Evolutionary conservation across 2,329 filamentous ascomycete genomes (phyloP).

Genomic region (Colletotrichum kahawae): DNA sequence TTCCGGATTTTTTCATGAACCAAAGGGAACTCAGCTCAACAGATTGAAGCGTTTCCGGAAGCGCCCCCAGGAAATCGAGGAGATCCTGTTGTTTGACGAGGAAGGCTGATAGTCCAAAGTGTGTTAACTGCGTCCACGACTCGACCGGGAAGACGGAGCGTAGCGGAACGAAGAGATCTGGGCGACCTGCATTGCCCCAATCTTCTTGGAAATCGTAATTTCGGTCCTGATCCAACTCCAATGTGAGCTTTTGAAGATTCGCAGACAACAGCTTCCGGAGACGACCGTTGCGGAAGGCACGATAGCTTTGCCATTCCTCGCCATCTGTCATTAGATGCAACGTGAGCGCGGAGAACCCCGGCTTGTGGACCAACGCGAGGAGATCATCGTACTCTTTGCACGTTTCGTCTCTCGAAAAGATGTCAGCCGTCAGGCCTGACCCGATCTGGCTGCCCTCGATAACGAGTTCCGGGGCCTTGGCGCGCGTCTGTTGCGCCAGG

Average conservation of each 20-base stretch:
- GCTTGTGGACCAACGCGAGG: slow-evolving; percentile 24
- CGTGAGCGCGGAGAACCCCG: slow-evolving; percentile 31
- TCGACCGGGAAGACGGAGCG: slow-evolving; percentile 33
- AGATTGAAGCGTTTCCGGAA: slow-evolving; percentile 32
- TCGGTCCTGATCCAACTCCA: slow-evolving; percentile 24
- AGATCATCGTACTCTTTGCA: slow-evolving; percentile 30
- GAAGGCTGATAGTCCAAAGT: slow-evolving; percentile 34
- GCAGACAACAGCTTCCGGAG: slow-evolving; percentile 23
- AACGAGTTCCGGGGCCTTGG: slow-evolving; percentile 35
- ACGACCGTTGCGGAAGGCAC: slow-evolving; percentile 17
- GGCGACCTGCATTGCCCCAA: not conserved
- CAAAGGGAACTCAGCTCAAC: slow-evolving; percentile 37
- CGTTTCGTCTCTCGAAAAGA: slow-evolving; percentile 28
- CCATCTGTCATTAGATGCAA: slow-evolving; percentile 26
- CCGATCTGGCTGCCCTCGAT: slow-evolving; percentile 33
- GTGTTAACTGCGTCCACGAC: slow-evolving; percentile 30
- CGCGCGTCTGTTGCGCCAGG: slow-evolving; percentile 24
- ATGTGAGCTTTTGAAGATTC: slow-evolving; percentile 27
- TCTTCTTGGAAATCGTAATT: not conserved
- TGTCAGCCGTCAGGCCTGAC: slow-evolving; percentile 34
- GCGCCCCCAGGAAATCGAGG: slow-evolving; percentile 27
- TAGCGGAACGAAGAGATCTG: slow-evolving; percentile 25
- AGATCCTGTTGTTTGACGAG: slow-evolving; percentile 30
- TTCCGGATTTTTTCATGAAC: slow-evolving; percentile 24
- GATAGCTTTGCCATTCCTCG: slow-evolving; percentile 5